Evolutionary conservation across 768 basidiomycete species (phyloP), one percentile per base, ranked within the genome.

Genomic region (Boletus subparvulus): DNA sequence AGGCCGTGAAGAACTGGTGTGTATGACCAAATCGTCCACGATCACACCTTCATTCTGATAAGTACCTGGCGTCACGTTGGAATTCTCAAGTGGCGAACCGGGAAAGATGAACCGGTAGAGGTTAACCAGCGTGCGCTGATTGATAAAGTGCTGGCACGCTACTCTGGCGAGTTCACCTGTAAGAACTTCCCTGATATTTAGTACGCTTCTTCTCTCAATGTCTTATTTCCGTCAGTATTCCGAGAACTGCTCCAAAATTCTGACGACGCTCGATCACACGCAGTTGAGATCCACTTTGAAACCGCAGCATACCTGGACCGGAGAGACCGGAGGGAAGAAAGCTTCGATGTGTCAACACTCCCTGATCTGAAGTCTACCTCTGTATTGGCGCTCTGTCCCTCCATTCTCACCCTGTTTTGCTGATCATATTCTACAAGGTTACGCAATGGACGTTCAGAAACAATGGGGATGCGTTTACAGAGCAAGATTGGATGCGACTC

Each of bases 231-330:
- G 3, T 17, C 59, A 79, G 84, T 87, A 35, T 85, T 85, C 56
- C 73, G 94, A 47, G 95, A 98, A 71, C 81, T 98, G 10, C 75
- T 97, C 0, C 95, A 98, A 75, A 97, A 98, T 69, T 92, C 94
- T n/a, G 94, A 96, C 67, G 94, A 97, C 72, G 94, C 90, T 4
- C 85, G 80, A 45, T 84, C 90, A 4, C 82, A 77, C 41, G 73
- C 78, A 12, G 91, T 87, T 5, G 88, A 94, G 69, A 89, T 94
- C 44, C 83, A 78, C 41, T 94, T 94, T 59, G 82, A 89, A 64
- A 90, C 89, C 2, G 74, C 81, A 32, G 30, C 59, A 13, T 80
- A 71, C 62, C 43, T 32, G 30, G 30, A 32, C 2, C 9, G 30
- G 30, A 32, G 30, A 10, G 9, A 32, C 30, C 30, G 30, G 81